phyloP scores from a whole-genome alignment of 75 land plant genomes.

The Sequoiadendron giganteum region DNA sequence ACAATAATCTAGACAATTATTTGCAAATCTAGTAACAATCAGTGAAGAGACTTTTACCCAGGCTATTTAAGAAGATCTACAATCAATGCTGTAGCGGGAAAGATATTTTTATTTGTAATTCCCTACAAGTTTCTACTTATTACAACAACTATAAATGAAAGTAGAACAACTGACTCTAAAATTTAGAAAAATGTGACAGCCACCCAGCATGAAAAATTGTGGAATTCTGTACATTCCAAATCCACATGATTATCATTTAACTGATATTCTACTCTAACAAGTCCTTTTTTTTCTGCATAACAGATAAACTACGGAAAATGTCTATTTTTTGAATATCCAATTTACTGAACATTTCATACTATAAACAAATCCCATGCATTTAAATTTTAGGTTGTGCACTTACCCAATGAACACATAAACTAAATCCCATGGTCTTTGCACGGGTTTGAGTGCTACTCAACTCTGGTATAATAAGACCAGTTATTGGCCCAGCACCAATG shows the following conservation, averaged over 20 bases:
- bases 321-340: not conserved
- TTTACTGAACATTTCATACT: not conserved
- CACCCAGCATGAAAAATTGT: not conserved
- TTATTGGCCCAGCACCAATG: constrained; percentile 93
- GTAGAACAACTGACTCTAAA: not conserved
- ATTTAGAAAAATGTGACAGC: not conserved
- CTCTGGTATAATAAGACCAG: constrained; percentile 91
- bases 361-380: not conserved
- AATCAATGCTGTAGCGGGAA: not conserved
- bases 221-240: not conserved
- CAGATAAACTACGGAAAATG: not conserved
- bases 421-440: constrained; percentile 81
- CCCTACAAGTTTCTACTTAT: not conserved
- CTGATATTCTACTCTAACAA: not conserved
- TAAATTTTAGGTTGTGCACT: not conserved
- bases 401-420: constrained; percentile 95
- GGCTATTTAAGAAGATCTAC: not conserved
- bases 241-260: not conserved
- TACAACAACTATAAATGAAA: not conserved
- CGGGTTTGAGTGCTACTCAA: constrained; percentile 68
- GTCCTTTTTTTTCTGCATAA: not conserved
- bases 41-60: not conserved
- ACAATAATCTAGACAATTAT: not conserved
- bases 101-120: not conserved
- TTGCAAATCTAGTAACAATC: not conserved